Base-by-base conservation (phyloP, 1,284 basidiomycete genomes). In the Leccinum colubrinum region DNA sequence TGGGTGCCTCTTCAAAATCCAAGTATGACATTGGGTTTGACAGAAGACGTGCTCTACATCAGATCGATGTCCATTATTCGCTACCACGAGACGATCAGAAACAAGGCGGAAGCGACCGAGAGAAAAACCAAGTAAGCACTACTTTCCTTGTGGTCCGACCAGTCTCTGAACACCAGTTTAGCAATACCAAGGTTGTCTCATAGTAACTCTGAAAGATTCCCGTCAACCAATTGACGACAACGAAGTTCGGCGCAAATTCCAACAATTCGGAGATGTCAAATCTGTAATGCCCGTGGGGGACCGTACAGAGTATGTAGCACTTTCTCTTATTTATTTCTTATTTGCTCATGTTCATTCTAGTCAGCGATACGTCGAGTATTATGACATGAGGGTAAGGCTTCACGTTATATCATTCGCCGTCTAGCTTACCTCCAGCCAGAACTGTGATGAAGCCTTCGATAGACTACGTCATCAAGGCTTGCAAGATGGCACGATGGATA, bases 31-130 rank as follows among this genome's bases (percentile, higher is more conserved):
- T 52, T 30, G 6, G 20, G 30, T 51, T 30, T 67, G 30, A 63
- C 55, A 1, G 39, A 59, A 59, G 48, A 5, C 15, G 1, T 54
- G 25, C 15, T 27, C 59, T 53, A 8, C 67, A 61, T 37, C 69
- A 97, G 91, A 97, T 98, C 74, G 97, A 99, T 79, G 96, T 99
- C 0, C 97, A 99, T 76, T 99, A 95, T 78, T 96, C 94, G 30
- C 79, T 99, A 43, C 97, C 97, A 4, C 89, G 93, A 64, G 94
- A 93, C 68, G 95, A 98, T 60, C 88, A 90, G 59, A 84, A 78
- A 35, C 76, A 86, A 68, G 86, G 88, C 33, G 71, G 70, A 22
- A 87, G 85, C 59, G 92, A 94, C 60, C 84, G 88, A 52, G 94
- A 96, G 56, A 95, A 91, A 75, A 96, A 95, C 73, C 95, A 95